Evolutionary conservation across 2,329 filamentous ascomycete genomes (phyloP).

Genomic region (Fusarium sororula): DNA sequence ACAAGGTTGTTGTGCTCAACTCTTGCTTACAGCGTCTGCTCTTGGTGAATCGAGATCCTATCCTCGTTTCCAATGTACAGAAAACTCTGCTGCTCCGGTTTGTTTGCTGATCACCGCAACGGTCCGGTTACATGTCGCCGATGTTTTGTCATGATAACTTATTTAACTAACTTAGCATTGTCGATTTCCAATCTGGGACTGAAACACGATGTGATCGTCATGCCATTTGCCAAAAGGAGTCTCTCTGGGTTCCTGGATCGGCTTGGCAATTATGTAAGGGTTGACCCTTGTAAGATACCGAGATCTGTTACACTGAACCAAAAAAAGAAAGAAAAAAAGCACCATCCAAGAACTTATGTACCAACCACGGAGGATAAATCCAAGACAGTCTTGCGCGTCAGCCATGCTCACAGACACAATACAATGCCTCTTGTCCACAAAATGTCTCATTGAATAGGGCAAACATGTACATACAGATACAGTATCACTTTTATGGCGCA

Average conservation of each 20-base stretch:
- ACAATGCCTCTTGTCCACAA: background rate
- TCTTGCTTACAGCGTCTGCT: background rate
- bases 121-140: background rate
- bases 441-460: slow-evolving; percentile 2
- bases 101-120: slow-evolving; percentile 1
- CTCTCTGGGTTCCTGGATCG: slow-evolving; percentile 32
- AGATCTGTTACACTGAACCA: slow-evolving; percentile 5
- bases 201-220: slow-evolving; percentile 5
- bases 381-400: slow-evolving; percentile 17
- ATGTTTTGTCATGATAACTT: background rate
- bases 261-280: slow-evolving; percentile 18
- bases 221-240: background rate
- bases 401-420: background rate
- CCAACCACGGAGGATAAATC: slow-evolving; percentile 12
- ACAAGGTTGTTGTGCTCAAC: slow-evolving; percentile 7
- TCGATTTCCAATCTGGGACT: background rate
- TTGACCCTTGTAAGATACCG: background rate
- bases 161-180: background rate
- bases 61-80: background rate
- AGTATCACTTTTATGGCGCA: slow-evolving; percentile 2
- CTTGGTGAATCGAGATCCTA: slow-evolving; percentile 3
- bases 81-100: background rate
- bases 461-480: background rate
- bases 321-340: slow-evolving; percentile 5
- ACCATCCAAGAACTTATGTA: background rate